These are phyloP conservation scores for Mycena filopes DNA, from an alignment of 768 basidiomycete genomes.

Conservation along the genomic window DNA sequence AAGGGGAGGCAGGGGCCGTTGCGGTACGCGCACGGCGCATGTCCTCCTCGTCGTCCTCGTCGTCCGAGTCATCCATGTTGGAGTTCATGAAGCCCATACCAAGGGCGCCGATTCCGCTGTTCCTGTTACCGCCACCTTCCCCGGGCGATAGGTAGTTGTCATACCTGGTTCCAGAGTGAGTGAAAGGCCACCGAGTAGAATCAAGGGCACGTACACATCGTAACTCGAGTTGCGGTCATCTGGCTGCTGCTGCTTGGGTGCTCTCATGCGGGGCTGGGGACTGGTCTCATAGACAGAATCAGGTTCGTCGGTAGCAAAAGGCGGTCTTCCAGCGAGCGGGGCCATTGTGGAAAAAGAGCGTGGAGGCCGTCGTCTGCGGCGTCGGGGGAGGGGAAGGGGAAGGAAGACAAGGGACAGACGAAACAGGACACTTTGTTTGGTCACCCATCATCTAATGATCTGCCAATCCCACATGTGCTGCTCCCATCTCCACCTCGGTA, in stretches of 20 bases:
- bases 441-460: background rate
- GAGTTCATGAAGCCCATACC: slow-evolving; percentile 60
- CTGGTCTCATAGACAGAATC: slow-evolving; percentile 67
- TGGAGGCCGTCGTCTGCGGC: slow-evolving; percentile 32
- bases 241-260: slow-evolving; percentile 53
- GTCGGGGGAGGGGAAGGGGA: slow-evolving; percentile 5
- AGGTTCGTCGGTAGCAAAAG: slow-evolving; percentile 76
- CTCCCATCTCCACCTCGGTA: too few species aligned
- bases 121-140: slow-evolving; percentile 41
- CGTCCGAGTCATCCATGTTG: slow-evolving; percentile 56
- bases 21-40: slow-evolving; percentile 32
- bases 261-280: slow-evolving; percentile 30
- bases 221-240: slow-evolving; percentile 70
- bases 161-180: slow-evolving; percentile 57
- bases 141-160: slow-evolving; percentile 63
- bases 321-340: slow-evolving; percentile 69
- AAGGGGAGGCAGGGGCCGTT: slow-evolving; percentile 32
- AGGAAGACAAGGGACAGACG: slow-evolving; percentile 9
- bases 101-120: slow-evolving; percentile 64
- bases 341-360: slow-evolving; percentile 44
- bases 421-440: slow-evolving; percentile 14
- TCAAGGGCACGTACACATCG: slow-evolving; percentile 64
- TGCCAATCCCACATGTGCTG: background rate
- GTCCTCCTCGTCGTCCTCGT: slow-evolving; percentile 42
- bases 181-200: background rate